Conservation (phyloP, 345 rosid species). For the Moringa oleifera region DNA sequence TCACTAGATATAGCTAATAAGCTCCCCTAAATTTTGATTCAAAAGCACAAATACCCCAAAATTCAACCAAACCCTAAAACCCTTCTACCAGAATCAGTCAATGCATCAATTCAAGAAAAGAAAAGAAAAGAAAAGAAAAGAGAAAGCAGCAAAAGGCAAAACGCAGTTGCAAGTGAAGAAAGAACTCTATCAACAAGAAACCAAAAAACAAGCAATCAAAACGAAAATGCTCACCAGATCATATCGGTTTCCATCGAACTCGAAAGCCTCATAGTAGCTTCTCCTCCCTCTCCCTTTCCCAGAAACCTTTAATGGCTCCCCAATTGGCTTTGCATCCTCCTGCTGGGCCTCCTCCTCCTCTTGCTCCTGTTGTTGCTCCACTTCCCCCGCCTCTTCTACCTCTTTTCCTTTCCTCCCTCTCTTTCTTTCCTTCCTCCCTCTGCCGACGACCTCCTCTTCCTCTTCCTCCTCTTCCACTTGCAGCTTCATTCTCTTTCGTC, state of each 20-base stretch:
- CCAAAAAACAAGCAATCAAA: not conserved
- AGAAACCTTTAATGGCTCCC: conserved; percentile 50
- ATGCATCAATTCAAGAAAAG: too few species aligned
- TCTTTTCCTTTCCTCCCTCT: conserved; percentile 15
- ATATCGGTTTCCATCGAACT: conserved; percentile 65
- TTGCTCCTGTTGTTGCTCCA: conserved; percentile 27
- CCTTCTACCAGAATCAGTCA: too few species aligned
- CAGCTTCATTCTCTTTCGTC: conserved; percentile 55
- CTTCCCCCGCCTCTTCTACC: conserved; percentile 18
- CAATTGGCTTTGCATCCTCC: conserved; percentile 82
- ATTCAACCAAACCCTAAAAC: not conserved
- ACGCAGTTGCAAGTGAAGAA: not conserved
- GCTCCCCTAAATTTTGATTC: not conserved
- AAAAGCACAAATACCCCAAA: too few species aligned
- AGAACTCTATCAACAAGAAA: not conserved
- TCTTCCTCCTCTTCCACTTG: conserved; percentile 37
- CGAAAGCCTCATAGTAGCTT: conserved; percentile 60
- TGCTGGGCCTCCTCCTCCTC: conserved; percentile 55
- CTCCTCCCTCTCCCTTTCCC: conserved; percentile 72
- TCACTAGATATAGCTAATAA: not conserved
- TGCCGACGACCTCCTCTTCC: conserved; percentile 23
- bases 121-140: too few species aligned
- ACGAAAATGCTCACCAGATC: conserved; percentile 56
- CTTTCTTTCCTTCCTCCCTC: conserved; percentile 20
- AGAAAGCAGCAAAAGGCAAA: not conserved